These are phyloP conservation scores for Elsinoe perseae DNA, from an alignment of 2,329 filamentous ascomycete species.

Conservation along the genomic window DNA sequence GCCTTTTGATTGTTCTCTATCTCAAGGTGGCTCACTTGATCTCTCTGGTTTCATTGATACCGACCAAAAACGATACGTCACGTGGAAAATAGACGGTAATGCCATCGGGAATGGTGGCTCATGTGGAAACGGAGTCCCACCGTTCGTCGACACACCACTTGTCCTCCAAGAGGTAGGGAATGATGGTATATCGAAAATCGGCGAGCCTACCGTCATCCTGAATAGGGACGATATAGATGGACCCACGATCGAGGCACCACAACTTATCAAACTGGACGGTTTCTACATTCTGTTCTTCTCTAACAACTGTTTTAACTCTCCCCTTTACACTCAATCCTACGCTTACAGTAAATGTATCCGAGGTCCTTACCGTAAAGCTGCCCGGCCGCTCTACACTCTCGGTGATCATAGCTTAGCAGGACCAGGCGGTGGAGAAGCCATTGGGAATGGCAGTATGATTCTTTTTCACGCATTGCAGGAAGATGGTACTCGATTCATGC, in stretches of 20 bases:
- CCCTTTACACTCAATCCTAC: constrained; percentile 20
- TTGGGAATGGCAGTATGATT: constrained; percentile 19
- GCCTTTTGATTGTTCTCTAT: constrained; percentile 24
- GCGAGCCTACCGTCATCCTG: constrained; percentile 21
- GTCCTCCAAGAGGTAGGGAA: constrained; percentile 18
- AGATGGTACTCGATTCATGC: constrained; percentile 18
- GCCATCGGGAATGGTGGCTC: constrained; percentile 19
- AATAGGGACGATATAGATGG: constrained; percentile 25
- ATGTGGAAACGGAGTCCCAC: constrained; percentile 19
- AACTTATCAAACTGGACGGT: constrained; percentile 22
- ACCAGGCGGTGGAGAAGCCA: constrained; percentile 21
- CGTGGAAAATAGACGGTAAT: constrained; percentile 22
- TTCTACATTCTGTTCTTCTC: constrained; percentile 21
- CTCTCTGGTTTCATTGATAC: constrained; percentile 23
- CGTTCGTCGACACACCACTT: constrained; percentile 20
- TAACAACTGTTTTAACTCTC: constrained; percentile 19
- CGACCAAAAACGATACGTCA: constrained; percentile 19
- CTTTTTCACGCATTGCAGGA: constrained; percentile 20
- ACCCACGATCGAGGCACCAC: constrained; percentile 28
- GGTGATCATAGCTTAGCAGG: constrained; percentile 19
- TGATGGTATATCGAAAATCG: constrained; percentile 23
- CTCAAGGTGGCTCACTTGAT: constrained; percentile 26
- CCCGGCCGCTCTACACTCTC: constrained; percentile 21
- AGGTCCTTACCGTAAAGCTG: constrained; percentile 18
- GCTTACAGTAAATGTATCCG: constrained; percentile 16